These are phyloP conservation scores for Hordeum marinum DNA, from an alignment of 176 grass and related monocot species.

Conservation along the genomic window DNA sequence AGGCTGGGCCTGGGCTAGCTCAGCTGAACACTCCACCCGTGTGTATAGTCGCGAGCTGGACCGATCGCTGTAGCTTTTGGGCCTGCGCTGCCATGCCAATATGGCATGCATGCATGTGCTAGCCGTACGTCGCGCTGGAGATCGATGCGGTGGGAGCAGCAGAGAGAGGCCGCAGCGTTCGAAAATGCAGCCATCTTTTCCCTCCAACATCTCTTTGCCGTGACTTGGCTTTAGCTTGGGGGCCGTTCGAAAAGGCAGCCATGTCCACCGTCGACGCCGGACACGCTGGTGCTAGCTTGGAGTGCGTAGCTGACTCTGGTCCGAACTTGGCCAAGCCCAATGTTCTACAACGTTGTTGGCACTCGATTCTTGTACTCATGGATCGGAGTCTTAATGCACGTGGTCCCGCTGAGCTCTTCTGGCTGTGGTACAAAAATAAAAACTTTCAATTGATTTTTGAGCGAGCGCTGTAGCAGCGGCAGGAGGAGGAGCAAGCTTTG, in stretches of 20 bases:
- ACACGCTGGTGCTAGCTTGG: neutral
- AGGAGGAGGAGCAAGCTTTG: neutral
- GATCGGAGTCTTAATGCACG: neutral
- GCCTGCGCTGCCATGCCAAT: neutral
- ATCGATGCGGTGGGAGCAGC: neutral
- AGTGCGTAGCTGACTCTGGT: no score
- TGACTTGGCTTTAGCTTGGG: neutral
- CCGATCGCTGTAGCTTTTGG: neutral
- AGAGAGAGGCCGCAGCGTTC: neutral
- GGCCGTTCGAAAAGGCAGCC: no score
- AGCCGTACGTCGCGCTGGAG: no score
- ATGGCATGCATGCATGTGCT: neutral
- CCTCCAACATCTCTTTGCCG: no score
- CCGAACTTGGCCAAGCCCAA: neutral
- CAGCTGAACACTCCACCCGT: neutral
- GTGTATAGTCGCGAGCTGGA: neutral
- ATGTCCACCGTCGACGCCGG: no score
- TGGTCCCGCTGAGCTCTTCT: neutral
- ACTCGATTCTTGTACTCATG: neutral
- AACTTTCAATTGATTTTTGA: neutral
- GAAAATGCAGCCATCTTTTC: neutral
- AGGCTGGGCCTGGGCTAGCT: no score
- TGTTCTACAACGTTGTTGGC: neutral
- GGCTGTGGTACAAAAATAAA: neutral
- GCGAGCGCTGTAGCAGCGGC: neutral